Percentiles rank a stretch among this genome's conserved stretches.
phyloP scores from a whole-genome alignment of 345 rosid species.

The Draba incana region DNA sequence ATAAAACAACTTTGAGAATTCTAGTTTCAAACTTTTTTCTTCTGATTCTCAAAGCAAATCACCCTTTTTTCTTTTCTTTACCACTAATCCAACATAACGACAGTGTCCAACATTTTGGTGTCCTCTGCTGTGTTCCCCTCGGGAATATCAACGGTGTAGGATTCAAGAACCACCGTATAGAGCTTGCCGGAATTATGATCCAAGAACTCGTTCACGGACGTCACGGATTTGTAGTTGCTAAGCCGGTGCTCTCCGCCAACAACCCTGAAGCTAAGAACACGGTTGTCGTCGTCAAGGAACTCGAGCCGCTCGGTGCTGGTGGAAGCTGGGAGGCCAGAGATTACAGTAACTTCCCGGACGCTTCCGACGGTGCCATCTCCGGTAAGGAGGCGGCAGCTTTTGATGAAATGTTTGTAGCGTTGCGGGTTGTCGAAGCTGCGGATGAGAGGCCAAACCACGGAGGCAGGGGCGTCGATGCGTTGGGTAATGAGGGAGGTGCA shows the following conservation, averaged over 20 bases:
- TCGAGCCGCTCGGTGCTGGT: constrained; percentile 88
- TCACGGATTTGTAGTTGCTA: constrained; percentile 70
- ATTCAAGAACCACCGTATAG: constrained; percentile 75
- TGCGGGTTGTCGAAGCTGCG: constrained; percentile 72
- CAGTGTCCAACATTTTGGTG: constrained; percentile 88
- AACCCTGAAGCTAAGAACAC: constrained; percentile 71
- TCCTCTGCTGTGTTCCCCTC: constrained; percentile 76
- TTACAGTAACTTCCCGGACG: constrained; percentile 70
- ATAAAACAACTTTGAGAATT: no score
- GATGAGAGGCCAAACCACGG: constrained; percentile 65
- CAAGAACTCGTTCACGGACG: constrained; percentile 71
- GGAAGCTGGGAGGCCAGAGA: constrained; percentile 88
- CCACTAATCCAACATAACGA: no score
- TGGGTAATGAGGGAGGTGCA: constrained; percentile 80
- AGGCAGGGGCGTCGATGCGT: constrained; percentile 67
- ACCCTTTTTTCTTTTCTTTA: no score
- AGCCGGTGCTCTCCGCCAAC: constrained; percentile 89
- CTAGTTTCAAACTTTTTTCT: no score
- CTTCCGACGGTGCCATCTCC: constrained; percentile 69
- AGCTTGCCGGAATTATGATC: constrained; percentile 38
- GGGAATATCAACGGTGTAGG: constrained; percentile 81
- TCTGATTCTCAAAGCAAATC: no score
- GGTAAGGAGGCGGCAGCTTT: constrained; percentile 55
- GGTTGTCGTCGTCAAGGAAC: constrained; percentile 70
- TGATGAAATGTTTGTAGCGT: constrained; percentile 84